phyloP scores from a whole-genome alignment of 2,329 filamentous ascomycete species.

The Mycosphaerella sp. region DNA sequence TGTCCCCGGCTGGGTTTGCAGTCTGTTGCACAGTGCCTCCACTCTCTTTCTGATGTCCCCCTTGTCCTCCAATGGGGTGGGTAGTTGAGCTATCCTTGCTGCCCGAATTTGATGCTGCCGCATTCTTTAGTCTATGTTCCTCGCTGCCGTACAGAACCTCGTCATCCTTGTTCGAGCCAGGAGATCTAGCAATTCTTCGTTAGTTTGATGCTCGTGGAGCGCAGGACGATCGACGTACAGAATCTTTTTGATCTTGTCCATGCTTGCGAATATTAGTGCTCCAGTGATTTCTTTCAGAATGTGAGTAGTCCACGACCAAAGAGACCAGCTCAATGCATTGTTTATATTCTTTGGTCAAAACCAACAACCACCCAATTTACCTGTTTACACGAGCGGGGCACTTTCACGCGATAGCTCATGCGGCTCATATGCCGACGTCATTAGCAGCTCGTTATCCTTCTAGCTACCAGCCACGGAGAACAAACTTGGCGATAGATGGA shows the following conservation, averaged over 20 bases:
- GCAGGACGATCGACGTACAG: slow-evolving; percentile 30
- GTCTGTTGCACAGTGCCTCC: slow-evolving; percentile 20
- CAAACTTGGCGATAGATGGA: slow-evolving; percentile 1
- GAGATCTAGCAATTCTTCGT: slow-evolving; percentile 18
- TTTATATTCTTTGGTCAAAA: slow-evolving; percentile 2
- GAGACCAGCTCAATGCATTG: background rate
- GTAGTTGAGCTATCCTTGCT: slow-evolving; percentile 10
- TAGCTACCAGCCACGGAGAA: background rate
- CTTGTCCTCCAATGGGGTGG: slow-evolving; percentile 6
- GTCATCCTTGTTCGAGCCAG: slow-evolving; percentile 32
- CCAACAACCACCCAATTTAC: slow-evolving; percentile 2
- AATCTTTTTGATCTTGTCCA: slow-evolving; percentile 43
- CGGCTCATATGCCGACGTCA: slow-evolving; percentile 8
- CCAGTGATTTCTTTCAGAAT: background rate
- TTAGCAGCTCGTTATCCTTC: background rate
- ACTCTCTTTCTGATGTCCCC: slow-evolving; percentile 11
- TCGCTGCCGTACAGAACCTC: slow-evolving; percentile 33
- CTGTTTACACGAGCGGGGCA: slow-evolving; percentile 11
- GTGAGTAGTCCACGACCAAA: background rate
- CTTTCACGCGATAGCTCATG: background rate
- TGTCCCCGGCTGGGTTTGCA: slow-evolving; percentile 17
- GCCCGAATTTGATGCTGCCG: slow-evolving; percentile 4
- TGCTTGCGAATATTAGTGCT: slow-evolving; percentile 17
- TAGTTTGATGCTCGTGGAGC: background rate
- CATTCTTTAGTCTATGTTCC: slow-evolving; percentile 5